Base-by-base conservation (phyloP, 1,284 basidiomycete species). In the Calocybe gambosa region DNA sequence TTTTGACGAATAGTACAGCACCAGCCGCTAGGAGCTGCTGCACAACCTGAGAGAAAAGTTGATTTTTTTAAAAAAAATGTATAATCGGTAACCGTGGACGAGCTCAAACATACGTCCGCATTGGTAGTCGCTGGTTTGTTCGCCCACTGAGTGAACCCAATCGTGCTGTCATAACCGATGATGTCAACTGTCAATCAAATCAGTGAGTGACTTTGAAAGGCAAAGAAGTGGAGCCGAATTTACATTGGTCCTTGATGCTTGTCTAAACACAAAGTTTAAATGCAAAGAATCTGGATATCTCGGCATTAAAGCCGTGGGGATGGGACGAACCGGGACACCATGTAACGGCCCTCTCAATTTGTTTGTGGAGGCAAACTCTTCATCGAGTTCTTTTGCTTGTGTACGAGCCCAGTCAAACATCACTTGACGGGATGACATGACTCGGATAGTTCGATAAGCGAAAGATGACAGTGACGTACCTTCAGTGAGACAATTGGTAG, bases 401-500 rank as follows among this genome's bases (percentile, higher is more conserved):
- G 71, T 60, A n/a, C 78, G 70, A 2, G 86, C 89, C 44, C 76
- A 70, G 18, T 74, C 73, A 59, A 88, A 85, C 64, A 88, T 66
- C n/a, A 87, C 83, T 87, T 55, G 20, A 28, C 19, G 35, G 2
- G 25, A 26, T 5, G 1, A 39, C n/a, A 10, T 18, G 35, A n/a
- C 38, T 33, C 10, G 26, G 25, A 35, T 26, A 43, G 10, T 29
- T 9, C 39, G 8, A 20, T 29, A 19, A 37, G 16, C 5, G 19
- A 21, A 7, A 23, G 21, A 9, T 29, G 10, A 39, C 40, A 31
- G 2, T 33, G 8, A 39, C 34, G 52, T 53, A 84, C 85, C 74
- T 71, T 93, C 90, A 1, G 89, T 92, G 19, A 90, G 56, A 59
- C 84, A 87, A 58, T 92, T 93, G 5, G 82, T 85, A 35, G 67